phyloP scores from a whole-genome alignment of 768 basidiomycete genomes.

The Leccinum subgranulosum region DNA sequence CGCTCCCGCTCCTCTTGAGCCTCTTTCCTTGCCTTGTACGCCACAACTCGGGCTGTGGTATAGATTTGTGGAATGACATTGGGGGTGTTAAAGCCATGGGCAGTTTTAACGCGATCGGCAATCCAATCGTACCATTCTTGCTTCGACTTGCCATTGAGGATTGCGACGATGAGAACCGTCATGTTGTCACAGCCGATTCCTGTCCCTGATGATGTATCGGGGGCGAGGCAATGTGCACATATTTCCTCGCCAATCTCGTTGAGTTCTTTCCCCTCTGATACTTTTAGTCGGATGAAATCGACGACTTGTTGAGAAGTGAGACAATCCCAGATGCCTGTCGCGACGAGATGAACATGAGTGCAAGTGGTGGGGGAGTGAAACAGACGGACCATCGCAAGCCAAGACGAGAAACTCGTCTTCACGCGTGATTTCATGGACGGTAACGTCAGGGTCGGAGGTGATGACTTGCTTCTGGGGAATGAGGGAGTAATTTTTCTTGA shows the following conservation, averaged over 20 bases:
- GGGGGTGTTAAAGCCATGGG: conserved; percentile 79
- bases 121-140: conserved; percentile 94
- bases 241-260: conserved; percentile 85
- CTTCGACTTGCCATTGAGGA: conserved; percentile 83
- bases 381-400: conserved; percentile 85
- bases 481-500: conserved; percentile 88
- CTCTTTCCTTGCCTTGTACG: conserved; percentile 61
- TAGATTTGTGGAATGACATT: conserved; percentile 73
- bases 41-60: conserved; percentile 55
- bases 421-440: conserved; percentile 69
- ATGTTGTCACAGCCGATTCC: conserved; percentile 99
- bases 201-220: conserved; percentile 83
- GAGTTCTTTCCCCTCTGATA: conserved; percentile 77
- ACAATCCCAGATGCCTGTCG: conserved; percentile 96
- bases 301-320: conserved; percentile 89
- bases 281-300: conserved; percentile 79
- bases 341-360: conserved; percentile 6
- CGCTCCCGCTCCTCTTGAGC: conserved; percentile 51
- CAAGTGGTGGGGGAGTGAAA: not conserved
- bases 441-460: conserved; percentile 91
- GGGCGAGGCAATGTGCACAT: conserved; percentile 91
- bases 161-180: conserved; percentile 89
- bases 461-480: conserved; percentile 90
- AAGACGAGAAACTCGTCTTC: conserved; percentile 98
- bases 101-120: conserved; percentile 70